Conservation (phyloP, 2,329 filamentous ascomycete species). For the Paracamarosporium sp. region DNA sequence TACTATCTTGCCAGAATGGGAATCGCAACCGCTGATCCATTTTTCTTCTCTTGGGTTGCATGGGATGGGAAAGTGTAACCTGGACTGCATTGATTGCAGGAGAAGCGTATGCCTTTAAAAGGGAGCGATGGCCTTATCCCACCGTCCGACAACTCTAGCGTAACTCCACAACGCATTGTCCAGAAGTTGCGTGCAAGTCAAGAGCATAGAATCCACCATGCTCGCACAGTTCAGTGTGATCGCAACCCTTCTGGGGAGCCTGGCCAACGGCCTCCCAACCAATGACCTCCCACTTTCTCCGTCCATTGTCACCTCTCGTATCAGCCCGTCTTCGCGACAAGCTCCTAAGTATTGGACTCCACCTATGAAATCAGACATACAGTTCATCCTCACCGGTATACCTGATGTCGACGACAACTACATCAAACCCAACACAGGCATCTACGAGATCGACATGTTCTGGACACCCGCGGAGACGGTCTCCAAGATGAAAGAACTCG, state of each 20-base stretch:
- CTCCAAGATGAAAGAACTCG: conserved; percentile 19
- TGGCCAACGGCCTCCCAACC: conserved; percentile 18
- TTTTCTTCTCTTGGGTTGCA: neutral
- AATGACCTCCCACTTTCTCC: conserved; percentile 21
- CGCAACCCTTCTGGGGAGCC: conserved; percentile 8
- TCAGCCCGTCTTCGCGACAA: conserved; percentile 8
- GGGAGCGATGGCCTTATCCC: neutral
- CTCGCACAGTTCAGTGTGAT: neutral
- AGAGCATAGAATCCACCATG: no score
- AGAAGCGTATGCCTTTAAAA: neutral
- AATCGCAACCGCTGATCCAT: conserved; percentile 21
- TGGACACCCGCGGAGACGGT: conserved; percentile 26
- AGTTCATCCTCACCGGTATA: conserved; percentile 29
- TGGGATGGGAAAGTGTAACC: neutral
- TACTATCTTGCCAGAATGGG: conserved; percentile 8
- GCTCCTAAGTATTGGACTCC: conserved; percentile 22
- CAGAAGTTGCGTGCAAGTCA: neutral
- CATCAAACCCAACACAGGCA: conserved; percentile 23
- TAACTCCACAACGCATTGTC: neutral
- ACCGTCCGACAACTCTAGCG: neutral
- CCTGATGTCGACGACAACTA: conserved; percentile 26
- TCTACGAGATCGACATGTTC: conserved; percentile 32
- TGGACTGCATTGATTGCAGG: neutral
- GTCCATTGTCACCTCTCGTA: conserved; percentile 17
- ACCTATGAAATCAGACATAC: conserved; percentile 28